Evolutionary conservation across 805 yeast genomes (phyloP).

Genomic region (Saturnispora dispora): DNA sequence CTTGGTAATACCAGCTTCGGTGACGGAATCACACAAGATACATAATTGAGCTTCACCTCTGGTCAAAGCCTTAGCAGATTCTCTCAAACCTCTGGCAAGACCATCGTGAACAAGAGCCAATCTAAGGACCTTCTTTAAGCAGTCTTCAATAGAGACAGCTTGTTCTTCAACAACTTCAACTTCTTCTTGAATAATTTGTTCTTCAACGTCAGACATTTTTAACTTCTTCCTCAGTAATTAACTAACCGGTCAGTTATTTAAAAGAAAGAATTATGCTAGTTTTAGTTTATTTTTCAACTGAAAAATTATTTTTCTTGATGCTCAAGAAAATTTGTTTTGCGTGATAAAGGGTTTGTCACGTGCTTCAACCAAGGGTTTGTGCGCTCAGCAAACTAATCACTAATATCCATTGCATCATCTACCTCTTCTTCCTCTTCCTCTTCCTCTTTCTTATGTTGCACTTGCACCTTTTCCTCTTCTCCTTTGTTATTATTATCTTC

Average conservation of each 20-base stretch:
- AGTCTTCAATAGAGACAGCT: slow-evolving; percentile 94
- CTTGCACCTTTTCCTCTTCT: not conserved
- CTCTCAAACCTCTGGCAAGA: slow-evolving; percentile 99
- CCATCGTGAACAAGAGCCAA: slow-evolving; percentile 98
- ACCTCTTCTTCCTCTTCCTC: not conserved
- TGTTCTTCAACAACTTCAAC: slow-evolving; percentile 77
- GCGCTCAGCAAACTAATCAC: not conserved
- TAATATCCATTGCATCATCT: not conserved
- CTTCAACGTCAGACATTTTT: slow-evolving; percentile 88
- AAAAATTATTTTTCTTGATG: not conserved
- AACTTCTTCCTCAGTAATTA: slow-evolving; percentile 33
- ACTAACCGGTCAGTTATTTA: slow-evolving; percentile 31
- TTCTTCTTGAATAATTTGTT: slow-evolving; percentile 62
- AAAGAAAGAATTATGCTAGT: not conserved
- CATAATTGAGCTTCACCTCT: slow-evolving; percentile 96
- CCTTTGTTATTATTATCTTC: not conserved
- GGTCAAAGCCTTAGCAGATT: slow-evolving; percentile 97
- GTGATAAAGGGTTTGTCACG: slow-evolving; percentile 8
- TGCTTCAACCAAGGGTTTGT: not conserved
- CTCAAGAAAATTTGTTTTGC: not conserved
- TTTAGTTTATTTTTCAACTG: not conserved
- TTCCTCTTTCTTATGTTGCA: not conserved
- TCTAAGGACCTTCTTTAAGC: slow-evolving; percentile 95
- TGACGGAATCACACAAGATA: slow-evolving; percentile 96
- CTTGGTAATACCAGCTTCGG: slow-evolving; percentile 93